phyloP scores from a whole-genome alignment of 176 grass and related monocot genomes.

The Oryza meridionalis region DNA sequence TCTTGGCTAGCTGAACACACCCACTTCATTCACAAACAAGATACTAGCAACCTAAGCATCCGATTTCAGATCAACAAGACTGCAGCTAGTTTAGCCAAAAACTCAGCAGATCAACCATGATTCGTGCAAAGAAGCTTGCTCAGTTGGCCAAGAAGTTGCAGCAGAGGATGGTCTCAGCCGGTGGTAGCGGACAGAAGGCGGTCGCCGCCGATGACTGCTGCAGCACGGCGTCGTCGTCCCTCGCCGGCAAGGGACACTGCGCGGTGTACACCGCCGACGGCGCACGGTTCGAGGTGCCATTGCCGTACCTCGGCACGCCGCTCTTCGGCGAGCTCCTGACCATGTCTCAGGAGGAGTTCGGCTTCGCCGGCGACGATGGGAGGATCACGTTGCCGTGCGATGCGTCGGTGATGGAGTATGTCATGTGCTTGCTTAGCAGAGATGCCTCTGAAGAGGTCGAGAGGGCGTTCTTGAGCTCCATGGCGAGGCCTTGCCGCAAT shows the following conservation, averaged over 20 bases:
- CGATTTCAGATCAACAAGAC: no score
- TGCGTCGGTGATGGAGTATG: conserved; percentile 48
- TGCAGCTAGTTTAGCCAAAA: no score
- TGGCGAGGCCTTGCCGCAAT: conserved; percentile 36
- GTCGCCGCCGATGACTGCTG: no score
- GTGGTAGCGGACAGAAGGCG: no score
- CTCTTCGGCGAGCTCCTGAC: conserved; percentile 39
- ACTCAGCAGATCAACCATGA: no score
- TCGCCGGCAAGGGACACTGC: conserved; percentile 15
- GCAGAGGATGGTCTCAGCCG: no score
- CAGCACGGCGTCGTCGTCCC: no score
- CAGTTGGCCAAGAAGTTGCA: no score
- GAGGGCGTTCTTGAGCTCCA: conserved; percentile 53
- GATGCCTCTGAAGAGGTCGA: conserved; percentile 46
- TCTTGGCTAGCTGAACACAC: neutral
- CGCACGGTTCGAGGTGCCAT: conserved; percentile 38
- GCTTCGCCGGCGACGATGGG: conserved; percentile 31
- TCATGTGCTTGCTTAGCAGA: conserved; percentile 45
- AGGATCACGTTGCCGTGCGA: conserved; percentile 63
- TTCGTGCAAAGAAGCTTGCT: no score
- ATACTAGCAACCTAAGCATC: neutral
- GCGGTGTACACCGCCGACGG: conserved; percentile 24
- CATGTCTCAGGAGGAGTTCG: conserved; percentile 48
- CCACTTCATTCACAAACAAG: neutral
- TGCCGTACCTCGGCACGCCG: conserved; percentile 12